Conservation (phyloP, 2,329 filamentous ascomycete genomes). For the Rhytidhysteron rufulum region DNA sequence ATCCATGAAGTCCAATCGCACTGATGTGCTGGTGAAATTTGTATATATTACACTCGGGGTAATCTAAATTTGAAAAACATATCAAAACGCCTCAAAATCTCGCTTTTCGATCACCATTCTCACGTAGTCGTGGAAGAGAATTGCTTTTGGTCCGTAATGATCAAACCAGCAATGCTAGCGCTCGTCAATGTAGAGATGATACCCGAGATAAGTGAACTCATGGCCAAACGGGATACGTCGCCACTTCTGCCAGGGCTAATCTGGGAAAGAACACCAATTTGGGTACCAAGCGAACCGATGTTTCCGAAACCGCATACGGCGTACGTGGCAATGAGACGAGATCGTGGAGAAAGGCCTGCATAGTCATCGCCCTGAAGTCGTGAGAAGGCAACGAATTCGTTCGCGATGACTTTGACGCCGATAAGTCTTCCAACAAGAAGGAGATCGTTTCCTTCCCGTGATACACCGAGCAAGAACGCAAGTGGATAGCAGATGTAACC, state of each 20-base stretch:
- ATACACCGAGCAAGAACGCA: constrained; percentile 77
- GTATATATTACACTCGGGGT: no score
- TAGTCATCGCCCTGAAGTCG: constrained; percentile 54
- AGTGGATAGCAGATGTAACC: constrained; percentile 67
- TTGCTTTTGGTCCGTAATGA: constrained; percentile 54
- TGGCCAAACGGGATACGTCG: constrained; percentile 70
- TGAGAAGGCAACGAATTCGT: constrained; percentile 74
- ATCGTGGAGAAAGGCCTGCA: constrained; percentile 61
- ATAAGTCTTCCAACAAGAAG: constrained; percentile 74
- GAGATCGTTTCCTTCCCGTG: constrained; percentile 55
- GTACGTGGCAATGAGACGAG: constrained; percentile 79
- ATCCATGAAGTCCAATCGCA: no score
- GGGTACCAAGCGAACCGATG: constrained; percentile 80
- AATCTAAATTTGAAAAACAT: no score
- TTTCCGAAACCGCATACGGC: constrained; percentile 75
- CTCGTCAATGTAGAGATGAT: constrained; percentile 75
- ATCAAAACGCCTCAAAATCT: no score
- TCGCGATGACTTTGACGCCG: constrained; percentile 79
- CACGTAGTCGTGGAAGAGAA: neutral
- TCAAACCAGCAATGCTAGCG: constrained; percentile 72
- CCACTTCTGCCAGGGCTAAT: constrained; percentile 70
- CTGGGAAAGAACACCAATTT: constrained; percentile 83
- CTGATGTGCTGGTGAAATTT: no score
- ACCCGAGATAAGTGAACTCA: constrained; percentile 75
- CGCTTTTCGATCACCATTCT: no score